These are phyloP conservation scores for Dictyostelium firmibasis DNA, from an alignment of 78 protist species.

Conservation along the genomic window DNA sequence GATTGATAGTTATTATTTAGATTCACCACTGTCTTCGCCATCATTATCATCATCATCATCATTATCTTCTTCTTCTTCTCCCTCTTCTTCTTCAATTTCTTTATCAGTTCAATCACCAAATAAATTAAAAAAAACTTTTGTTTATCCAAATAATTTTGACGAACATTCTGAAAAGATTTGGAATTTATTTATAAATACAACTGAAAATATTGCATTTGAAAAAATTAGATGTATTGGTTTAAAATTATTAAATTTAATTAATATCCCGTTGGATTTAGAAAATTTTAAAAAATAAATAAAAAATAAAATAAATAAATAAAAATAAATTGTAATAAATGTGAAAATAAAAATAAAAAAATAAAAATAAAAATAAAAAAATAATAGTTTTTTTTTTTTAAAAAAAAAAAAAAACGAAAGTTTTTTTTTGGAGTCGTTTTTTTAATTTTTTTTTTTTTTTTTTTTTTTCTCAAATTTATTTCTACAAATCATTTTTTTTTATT, in stretches of 20 bases:
- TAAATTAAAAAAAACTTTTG: not conserved
- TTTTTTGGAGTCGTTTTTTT: not conserved
- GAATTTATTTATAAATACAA: not conserved
- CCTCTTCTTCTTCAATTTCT: not conserved
- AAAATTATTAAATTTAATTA: conserved; percentile 20
- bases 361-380: not conserved
- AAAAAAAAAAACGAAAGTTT: not conserved
- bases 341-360: not conserved
- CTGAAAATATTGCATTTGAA: not conserved
- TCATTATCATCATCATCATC: conserved; percentile 15
- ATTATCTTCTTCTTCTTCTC: not conserved
- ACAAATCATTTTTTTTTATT: not conserved
- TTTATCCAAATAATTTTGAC: not conserved
- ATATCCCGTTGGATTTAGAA: not conserved
- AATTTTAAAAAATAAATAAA: not conserved
- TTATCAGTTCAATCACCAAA: not conserved
- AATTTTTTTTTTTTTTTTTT: not conserved
- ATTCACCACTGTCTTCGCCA: conserved; percentile 3
- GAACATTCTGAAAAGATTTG: conserved; percentile 17
- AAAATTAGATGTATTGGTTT: conserved; percentile 65
- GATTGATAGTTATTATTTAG: conserved; percentile 1
- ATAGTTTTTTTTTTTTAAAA: not conserved
- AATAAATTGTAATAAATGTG: not conserved
- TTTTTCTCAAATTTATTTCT: not conserved
- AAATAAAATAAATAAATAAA: too few relatives aligned